These are phyloP conservation scores for Scytalidium lignicola DNA, from an alignment of 2,329 filamentous ascomycete species.

Conservation along the genomic window DNA sequence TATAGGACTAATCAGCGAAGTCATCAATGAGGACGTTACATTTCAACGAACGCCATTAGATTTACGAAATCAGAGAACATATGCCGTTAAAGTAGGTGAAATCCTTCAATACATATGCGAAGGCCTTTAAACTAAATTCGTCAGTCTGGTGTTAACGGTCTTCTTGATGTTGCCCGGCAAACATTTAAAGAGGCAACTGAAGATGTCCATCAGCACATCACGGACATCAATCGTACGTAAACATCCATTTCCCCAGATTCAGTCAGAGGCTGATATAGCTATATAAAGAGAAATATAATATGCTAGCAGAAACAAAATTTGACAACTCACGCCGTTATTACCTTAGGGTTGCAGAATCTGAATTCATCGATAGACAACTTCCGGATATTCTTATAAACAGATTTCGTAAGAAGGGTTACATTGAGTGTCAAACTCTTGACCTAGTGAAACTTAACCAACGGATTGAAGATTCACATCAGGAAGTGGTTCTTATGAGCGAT, in stretches of 20 bases:
- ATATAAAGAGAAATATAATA: slow-evolving; percentile 35
- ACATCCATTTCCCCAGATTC: not conserved
- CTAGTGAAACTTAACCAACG: slow-evolving; percentile 76
- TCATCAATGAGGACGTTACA: slow-evolving; percentile 75
- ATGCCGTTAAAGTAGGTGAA: slow-evolving; percentile 69
- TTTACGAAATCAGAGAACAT: slow-evolving; percentile 81
- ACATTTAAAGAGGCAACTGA: slow-evolving; percentile 85
- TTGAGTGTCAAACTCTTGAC: slow-evolving; percentile 84
- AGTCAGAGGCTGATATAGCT: not conserved
- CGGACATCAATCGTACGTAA: slow-evolving; percentile 56
- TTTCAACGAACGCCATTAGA: slow-evolving; percentile 79
- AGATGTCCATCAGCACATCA: slow-evolving; percentile 68
- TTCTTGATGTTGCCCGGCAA: slow-evolving; percentile 82
- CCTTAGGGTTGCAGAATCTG: slow-evolving; percentile 57
- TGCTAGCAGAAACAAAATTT: slow-evolving; percentile 65
- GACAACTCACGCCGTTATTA: slow-evolving; percentile 77
- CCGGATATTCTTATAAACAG: slow-evolving; percentile 74
- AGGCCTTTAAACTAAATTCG: slow-evolving; percentile 15
- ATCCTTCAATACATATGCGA: not conserved
- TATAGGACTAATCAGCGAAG: slow-evolving; percentile 57
- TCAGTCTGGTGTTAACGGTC: slow-evolving; percentile 72
- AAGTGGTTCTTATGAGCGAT: slow-evolving; percentile 80
- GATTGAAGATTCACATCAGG: slow-evolving; percentile 75
- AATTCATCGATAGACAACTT: slow-evolving; percentile 55
- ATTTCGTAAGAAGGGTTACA: slow-evolving; percentile 63